phyloP scores from a whole-genome alignment of 176 grass and related monocot genomes.

The Dendrocalamus sinicus region DNA sequence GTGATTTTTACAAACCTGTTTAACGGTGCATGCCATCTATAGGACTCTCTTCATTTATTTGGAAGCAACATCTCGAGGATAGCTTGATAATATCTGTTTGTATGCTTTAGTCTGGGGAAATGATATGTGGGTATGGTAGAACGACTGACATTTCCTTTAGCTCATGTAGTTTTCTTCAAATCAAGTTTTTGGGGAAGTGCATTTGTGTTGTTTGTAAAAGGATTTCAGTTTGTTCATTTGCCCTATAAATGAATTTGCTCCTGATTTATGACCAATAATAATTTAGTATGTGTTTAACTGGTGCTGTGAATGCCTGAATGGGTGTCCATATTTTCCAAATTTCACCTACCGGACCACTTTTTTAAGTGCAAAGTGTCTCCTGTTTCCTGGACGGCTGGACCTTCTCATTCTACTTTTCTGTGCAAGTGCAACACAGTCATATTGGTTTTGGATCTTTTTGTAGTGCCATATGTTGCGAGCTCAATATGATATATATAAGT shows the following conservation, averaged over 20 bases:
- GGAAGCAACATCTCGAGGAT: background rate
- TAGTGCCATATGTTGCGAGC: slow-evolving; percentile 17
- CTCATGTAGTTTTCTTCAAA: no score
- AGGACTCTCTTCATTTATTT: slow-evolving; percentile 1
- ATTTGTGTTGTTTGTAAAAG: no score
- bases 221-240: slow-evolving; percentile 10
- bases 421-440: slow-evolving; percentile 1
- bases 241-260: background rate
- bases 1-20: slow-evolving; percentile 12
- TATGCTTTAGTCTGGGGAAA: no score
- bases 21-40: background rate
- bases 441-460: slow-evolving; percentile 6
- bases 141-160: no score
- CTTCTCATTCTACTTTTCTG: background rate
- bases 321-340: slow-evolving; percentile 13
- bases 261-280: slow-evolving; percentile 15
- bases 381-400: background rate
- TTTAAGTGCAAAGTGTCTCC: slow-evolving; percentile 7
- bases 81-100: no score
- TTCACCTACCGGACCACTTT: background rate
- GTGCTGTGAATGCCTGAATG: slow-evolving; percentile 19
- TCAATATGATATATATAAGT: slow-evolving; percentile 10
- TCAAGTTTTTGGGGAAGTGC: no score
- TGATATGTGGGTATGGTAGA: no score
- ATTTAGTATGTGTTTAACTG: background rate